Conservation (phyloP, 2,329 filamentous ascomycete species). For the Neurospora sp. region DNA sequence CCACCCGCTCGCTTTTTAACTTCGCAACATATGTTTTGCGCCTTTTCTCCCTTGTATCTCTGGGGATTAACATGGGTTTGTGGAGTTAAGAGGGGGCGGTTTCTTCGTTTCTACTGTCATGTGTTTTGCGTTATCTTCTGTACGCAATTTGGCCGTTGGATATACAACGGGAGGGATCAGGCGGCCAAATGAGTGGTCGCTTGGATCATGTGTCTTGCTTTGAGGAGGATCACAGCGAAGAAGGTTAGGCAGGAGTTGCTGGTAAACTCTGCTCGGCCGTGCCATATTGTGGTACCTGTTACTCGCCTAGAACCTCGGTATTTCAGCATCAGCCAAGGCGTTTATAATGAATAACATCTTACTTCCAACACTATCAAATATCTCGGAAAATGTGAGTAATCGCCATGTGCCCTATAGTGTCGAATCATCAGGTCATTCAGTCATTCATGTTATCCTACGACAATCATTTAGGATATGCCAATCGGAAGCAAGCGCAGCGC, state of each 20-base stretch:
- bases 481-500: background rate
- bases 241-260: constrained; percentile 8
- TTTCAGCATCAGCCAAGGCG: background rate
- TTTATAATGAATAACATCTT: background rate
- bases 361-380: background rate
- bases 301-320: background rate
- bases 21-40: background rate
- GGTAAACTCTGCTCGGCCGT: constrained; percentile 16
- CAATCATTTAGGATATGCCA: background rate
- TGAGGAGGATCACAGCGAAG: background rate
- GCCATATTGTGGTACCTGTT: background rate
- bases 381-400: background rate
- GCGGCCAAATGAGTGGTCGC: background rate
- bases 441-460: background rate
- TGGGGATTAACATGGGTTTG: background rate
- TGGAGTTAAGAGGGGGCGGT: background rate
- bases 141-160: background rate
- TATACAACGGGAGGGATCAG: background rate
- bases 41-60: background rate
- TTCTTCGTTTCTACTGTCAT: background rate
- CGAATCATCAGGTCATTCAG: background rate
- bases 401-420: background rate
- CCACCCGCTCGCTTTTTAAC: background rate
- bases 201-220: background rate
- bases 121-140: background rate